Base-by-base conservation (phyloP, 495 filamentous ascomycete species). In the Penicillium lividum region DNA sequence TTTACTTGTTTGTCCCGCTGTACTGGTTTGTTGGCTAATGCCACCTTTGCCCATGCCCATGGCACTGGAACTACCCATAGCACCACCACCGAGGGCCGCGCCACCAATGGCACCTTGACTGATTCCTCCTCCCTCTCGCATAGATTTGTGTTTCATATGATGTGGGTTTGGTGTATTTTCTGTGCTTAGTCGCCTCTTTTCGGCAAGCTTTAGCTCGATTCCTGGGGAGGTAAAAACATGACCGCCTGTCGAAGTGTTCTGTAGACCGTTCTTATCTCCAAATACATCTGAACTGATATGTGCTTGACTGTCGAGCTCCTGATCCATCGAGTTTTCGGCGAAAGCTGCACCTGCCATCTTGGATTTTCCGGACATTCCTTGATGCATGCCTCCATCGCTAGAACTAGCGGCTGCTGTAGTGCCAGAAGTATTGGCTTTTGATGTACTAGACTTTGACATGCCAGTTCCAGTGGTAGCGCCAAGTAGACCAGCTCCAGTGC, bases 241-340 rank as follows among this genome's bases (percentile, higher is more conserved):
- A 5, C 48, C 40, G 5, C 29, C 40, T 43, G 53, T 59, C 7
- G 53, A 16, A 1, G 52, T 52, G 9, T 44, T 45, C 49, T 57
- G 22, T 0, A 51, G 38, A 16, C 46, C 51, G 16, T 31, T 51
- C 38, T 33, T 40, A 36, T 44, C 46, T 22, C 57, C 53, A 40
- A 66, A 67, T 8, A 67, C 58, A 44, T 59, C 61, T 10, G 53
- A 40, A 27, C 49, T 43, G n/a, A 64, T 61, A 36, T 57, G 51
- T 10, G 48, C 34, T 13, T 59, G 54, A 7, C 54, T 53, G 10
- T 42, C 25, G 22, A 64, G 55, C 30, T 67, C 64, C 3, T 66
- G 45, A 13, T 30, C 44, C 30, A 36, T 50, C 30, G 52, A 57
- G n/a, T 47, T 40, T 6, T 36, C 28, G 29, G 9, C 28, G 22